Percentiles rank a stretch among this genome's conserved stretches.
These are phyloP conservation scores for Neobulgaria alba DNA, from an alignment of 2,329 filamentous ascomycete genomes.

Conservation along the genomic window DNA sequence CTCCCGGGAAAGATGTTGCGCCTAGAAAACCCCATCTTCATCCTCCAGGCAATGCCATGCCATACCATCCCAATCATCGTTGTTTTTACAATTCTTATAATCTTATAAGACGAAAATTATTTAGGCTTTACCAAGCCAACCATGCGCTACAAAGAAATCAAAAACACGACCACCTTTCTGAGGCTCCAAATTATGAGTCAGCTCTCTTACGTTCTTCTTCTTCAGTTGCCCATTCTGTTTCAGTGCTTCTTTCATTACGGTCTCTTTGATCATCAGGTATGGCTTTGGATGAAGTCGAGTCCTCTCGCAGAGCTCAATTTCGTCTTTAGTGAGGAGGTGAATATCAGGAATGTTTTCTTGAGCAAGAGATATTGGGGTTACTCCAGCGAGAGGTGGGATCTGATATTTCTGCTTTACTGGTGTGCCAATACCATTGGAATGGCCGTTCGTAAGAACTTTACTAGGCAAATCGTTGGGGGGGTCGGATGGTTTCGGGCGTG, in stretches of 20 bases:
- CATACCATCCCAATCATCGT: too few species aligned
- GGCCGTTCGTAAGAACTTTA: conserved; percentile 42
- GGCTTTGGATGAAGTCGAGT: conserved; percentile 86
- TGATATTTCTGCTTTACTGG: conserved; percentile 43
- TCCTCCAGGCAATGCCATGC: too few species aligned
- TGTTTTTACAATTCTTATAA: too few species aligned
- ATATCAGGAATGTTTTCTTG: conserved; percentile 63
- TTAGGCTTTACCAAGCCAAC: conserved; percentile 81
- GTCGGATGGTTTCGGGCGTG: conserved; percentile 38
- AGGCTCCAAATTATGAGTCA: conserved; percentile 66
- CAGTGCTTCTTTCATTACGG: conserved; percentile 81
- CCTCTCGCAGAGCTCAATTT: conserved; percentile 76
- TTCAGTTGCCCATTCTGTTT: conserved; percentile 82
- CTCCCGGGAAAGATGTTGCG: too few species aligned
- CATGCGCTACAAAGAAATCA: conserved; percentile 88
- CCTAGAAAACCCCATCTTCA: too few species aligned
- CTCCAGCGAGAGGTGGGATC: conserved; percentile 37
- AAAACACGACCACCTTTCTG: conserved; percentile 81
- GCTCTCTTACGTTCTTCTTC: conserved; percentile 86
- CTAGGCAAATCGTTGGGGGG: conserved; percentile 2
- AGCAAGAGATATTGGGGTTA: conserved; percentile 35
- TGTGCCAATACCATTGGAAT: conserved; percentile 28
- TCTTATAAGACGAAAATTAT: too few species aligned
- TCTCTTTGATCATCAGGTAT: conserved; percentile 90
- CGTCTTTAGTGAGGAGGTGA: conserved; percentile 77